Percentiles rank a stretch among this genome's conserved stretches.
Conservation (phyloP, 208 protist species). For the Crithidia fasciculata region DNA sequence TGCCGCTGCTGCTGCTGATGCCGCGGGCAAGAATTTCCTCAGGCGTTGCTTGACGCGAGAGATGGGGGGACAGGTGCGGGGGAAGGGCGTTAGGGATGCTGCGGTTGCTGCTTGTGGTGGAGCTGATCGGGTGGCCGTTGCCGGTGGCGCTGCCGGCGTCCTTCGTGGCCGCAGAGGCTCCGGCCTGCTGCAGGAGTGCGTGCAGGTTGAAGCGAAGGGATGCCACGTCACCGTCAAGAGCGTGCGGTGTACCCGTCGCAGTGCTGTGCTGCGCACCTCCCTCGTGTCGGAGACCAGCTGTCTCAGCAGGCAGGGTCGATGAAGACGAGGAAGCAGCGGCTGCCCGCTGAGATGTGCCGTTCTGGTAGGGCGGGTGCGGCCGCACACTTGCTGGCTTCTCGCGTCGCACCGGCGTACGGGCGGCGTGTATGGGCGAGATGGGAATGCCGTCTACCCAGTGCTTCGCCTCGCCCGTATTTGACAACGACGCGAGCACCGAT, state of each 20-base stretch:
- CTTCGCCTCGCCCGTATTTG: background rate
- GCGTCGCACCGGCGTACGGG: background rate
- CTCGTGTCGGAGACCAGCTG: too few relatives aligned
- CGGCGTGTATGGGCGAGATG: slow-evolving; percentile 12
- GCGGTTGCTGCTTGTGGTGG: background rate
- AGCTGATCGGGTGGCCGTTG: background rate
- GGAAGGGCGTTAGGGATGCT: background rate
- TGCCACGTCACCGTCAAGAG: slow-evolving; percentile 10
- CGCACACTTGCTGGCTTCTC: background rate
- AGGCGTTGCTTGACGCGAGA: background rate
- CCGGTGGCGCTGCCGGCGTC: background rate
- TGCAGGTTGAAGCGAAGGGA: slow-evolving; percentile 28
- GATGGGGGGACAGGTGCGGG: background rate
- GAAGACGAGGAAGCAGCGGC: slow-evolving; percentile 16
- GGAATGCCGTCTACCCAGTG: slow-evolving; percentile 9
- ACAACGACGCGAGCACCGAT: background rate
- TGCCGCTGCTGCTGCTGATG: background rate
- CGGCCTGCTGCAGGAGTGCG: slow-evolving; percentile 18
- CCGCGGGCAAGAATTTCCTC: background rate
- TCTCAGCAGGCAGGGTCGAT: too few relatives aligned
- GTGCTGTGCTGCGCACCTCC: too few relatives aligned
- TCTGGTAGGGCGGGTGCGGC: background rate
- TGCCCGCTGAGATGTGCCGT: background rate
- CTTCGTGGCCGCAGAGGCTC: background rate
- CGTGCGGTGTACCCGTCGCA: background rate